phyloP scores from a whole-genome alignment of 2,329 filamentous ascomycete genomes.

The Onygenales sp. region DNA sequence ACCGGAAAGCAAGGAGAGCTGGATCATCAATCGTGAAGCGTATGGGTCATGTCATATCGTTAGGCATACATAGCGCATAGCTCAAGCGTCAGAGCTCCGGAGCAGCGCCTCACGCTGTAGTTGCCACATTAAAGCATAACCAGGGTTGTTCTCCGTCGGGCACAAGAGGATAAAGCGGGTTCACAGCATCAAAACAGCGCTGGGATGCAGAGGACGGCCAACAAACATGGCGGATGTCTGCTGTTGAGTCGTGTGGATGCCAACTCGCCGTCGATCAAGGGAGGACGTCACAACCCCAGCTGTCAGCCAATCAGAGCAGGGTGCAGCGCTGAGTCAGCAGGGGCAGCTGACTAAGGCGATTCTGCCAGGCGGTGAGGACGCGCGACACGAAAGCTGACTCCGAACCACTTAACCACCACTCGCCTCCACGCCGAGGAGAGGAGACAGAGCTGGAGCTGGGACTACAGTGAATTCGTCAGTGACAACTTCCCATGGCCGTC shows the following conservation, averaged over 20 bases:
- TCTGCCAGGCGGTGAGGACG: conserved; percentile 6
- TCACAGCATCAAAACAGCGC: too few relatives aligned
- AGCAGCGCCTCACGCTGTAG: not conserved
- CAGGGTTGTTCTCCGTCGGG: too few relatives aligned
- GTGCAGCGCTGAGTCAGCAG: not conserved
- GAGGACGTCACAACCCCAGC: conserved; percentile 5
- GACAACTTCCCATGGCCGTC: not conserved
- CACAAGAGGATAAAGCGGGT: too few relatives aligned
- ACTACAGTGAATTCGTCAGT: too few relatives aligned
- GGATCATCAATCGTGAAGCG: not conserved
- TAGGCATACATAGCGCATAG: not conserved
- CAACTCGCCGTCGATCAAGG: not conserved
- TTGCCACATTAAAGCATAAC: too few relatives aligned
- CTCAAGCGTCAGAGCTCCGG: not conserved
- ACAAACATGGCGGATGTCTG: not conserved
- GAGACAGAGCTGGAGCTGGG: too few relatives aligned
- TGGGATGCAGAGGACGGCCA: not conserved
- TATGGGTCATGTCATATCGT: not conserved
- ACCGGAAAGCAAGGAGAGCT: not conserved
- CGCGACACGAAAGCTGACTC: not conserved
- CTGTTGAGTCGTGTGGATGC: not conserved
- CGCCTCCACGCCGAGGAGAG: too few relatives aligned
- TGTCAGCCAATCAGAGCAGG: conserved; percentile 4
- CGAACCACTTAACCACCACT: too few relatives aligned
- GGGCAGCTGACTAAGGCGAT: not conserved